Evolutionary conservation across 2,329 filamentous ascomycete genomes (phyloP).

Genomic region (Colletotrichum viniferum): DNA sequence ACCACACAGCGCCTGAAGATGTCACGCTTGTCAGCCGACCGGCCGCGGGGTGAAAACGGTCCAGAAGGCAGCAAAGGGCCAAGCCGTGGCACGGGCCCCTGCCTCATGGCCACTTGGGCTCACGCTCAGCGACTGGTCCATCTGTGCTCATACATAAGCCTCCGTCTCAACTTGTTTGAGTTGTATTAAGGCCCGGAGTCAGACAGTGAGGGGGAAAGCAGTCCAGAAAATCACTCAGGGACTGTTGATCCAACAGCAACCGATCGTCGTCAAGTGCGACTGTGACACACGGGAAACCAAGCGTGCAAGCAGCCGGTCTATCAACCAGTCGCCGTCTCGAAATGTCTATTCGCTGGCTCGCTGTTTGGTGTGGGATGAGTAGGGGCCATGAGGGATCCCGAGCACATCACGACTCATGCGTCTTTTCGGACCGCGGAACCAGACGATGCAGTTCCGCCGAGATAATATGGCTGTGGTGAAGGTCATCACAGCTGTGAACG

Average conservation of each 20-base stretch:
- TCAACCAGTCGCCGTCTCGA: background rate
- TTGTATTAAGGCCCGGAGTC: constrained; percentile 15
- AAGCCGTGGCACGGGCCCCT: constrained; percentile 7
- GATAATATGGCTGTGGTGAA: background rate
- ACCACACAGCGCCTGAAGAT: background rate
- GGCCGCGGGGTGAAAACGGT: background rate
- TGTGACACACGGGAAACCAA: background rate
- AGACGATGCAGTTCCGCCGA: background rate
- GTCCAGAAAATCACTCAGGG: background rate
- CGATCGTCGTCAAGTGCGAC: background rate
- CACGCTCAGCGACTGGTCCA: background rate
- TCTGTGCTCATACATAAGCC: constrained; percentile 19
- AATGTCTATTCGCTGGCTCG: background rate
- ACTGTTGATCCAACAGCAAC: background rate
- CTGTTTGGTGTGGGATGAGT: background rate
- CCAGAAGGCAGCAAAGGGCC: background rate
- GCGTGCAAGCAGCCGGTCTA: background rate
- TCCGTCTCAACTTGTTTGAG: constrained; percentile 22
- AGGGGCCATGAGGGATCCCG: background rate
- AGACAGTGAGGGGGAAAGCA: constrained; percentile 1
- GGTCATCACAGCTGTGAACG: background rate
- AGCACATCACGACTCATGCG: background rate
- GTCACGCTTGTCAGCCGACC: constrained; percentile 11
- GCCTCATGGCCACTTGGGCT: constrained; percentile 8
- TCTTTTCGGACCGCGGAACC: background rate